Conservation (phyloP, 2,329 filamentous ascomycete species). For the Ustulina deusta region DNA sequence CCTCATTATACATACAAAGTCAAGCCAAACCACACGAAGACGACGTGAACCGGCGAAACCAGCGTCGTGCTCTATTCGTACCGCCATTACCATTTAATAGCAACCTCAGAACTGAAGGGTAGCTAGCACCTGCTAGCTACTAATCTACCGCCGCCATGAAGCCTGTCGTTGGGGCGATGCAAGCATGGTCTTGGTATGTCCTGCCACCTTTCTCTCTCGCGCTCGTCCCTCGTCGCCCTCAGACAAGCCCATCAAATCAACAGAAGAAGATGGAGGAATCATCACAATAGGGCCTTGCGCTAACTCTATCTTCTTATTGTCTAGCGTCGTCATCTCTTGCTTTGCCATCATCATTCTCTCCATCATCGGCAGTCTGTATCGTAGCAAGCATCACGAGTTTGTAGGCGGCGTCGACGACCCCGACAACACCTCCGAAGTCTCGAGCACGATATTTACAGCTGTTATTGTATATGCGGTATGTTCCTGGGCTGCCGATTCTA, state of each 20-base stretch:
- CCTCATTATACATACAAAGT: constrained; percentile 4
- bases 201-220: constrained; percentile 18
- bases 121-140: constrained; percentile 32
- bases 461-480: constrained; percentile 88
- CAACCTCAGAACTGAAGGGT: neutral
- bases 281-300: constrained; percentile 39
- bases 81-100: neutral
- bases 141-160: constrained; percentile 75
- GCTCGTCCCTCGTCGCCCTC: constrained; percentile 21
- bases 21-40: constrained; percentile 13
- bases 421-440: constrained; percentile 80
- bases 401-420: constrained; percentile 80
- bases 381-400: constrained; percentile 83
- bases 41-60: constrained; percentile 17
- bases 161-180: constrained; percentile 89
- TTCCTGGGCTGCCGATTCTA: neutral
- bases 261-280: constrained; percentile 8
- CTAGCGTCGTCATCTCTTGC: constrained; percentile 77
- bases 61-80: constrained; percentile 12
- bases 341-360: constrained; percentile 75
- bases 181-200: constrained; percentile 93
- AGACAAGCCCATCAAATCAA: constrained; percentile 14
- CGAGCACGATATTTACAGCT: constrained; percentile 86
- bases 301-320: constrained; percentile 20
- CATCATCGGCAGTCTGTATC: constrained; percentile 77